Evolutionary conservation across 2,329 filamentous ascomycete species (phyloP).

Genomic region (Diaporthe sp.): DNA sequence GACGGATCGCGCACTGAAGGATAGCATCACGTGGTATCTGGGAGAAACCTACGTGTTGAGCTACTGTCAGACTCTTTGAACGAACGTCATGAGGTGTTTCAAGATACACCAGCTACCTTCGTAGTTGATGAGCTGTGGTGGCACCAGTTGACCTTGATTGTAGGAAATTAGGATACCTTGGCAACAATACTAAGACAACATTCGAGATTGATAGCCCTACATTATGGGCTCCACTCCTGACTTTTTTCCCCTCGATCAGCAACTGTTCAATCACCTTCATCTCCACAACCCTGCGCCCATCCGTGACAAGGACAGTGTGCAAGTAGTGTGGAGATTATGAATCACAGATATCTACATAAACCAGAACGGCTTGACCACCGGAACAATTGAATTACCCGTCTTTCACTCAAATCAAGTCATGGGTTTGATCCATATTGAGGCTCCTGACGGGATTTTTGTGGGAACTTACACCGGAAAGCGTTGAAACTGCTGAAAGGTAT

Average conservation of each 20-base stretch:
- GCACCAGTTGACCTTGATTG: too few species aligned
- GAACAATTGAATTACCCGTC: too few species aligned
- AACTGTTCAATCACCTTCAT: not conserved
- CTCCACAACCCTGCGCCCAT: not conserved
- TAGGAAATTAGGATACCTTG: not conserved
- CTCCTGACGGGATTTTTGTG: not conserved
- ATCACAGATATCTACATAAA: not conserved
- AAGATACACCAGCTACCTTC: not conserved
- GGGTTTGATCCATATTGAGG: too few species aligned
- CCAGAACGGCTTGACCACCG: too few species aligned
- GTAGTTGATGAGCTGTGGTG: not conserved
- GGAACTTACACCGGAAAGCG: not conserved
- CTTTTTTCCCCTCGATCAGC: not conserved
- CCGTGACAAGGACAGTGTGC: not conserved
- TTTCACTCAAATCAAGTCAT: too few species aligned
- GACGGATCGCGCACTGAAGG: too few species aligned
- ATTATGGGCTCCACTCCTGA: not conserved
- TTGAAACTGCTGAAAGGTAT: not conserved
- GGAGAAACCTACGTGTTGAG: too few species aligned
- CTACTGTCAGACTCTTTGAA: not conserved
- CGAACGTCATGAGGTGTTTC: too few species aligned
- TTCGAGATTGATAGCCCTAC: not conserved
- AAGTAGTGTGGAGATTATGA: not conserved
- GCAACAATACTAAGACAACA: not conserved
- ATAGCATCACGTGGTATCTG: too few species aligned